Percentiles rank a stretch among this genome's conserved stretches.
Evolutionary conservation across 495 filamentous ascomycete species (phyloP).

Genomic region (Clavariopsis aquatica): DNA sequence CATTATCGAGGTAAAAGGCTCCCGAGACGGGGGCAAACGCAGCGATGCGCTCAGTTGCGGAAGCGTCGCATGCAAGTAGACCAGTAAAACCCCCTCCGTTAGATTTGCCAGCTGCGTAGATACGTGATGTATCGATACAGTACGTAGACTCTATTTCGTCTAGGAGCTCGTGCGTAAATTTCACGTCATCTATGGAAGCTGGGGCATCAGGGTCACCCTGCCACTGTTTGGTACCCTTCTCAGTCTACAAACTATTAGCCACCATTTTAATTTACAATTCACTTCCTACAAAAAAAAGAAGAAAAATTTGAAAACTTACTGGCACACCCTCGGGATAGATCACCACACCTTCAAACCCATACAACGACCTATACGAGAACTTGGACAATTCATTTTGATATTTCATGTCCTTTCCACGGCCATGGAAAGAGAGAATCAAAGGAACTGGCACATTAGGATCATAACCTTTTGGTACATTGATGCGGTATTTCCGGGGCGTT

Average conservation of each 20-base stretch:
- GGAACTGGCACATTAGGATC: conserved; percentile 21
- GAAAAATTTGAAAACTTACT: too few species aligned
- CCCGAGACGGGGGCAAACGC: conserved; percentile 54
- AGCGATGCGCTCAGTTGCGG: conserved; percentile 44
- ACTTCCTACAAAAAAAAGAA: too few species aligned
- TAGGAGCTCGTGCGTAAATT: conserved; percentile 49
- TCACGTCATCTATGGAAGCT: conserved; percentile 31
- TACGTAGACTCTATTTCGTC: conserved; percentile 46
- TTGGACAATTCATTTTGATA: conserved; percentile 21
- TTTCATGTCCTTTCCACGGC: conserved; percentile 16
- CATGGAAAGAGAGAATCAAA: conserved; percentile 34
- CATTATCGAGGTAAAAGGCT: conserved; percentile 46
- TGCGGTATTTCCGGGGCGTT: conserved; percentile 20
- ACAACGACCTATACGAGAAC: conserved; percentile 19
- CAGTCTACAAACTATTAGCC: too few species aligned
- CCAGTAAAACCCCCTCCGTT: conserved; percentile 61
- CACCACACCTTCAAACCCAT: conserved; percentile 25
- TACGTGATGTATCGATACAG: conserved; percentile 55
- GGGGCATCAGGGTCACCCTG: conserved; percentile 25
- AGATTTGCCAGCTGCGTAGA: conserved; percentile 62
- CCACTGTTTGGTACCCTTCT: conserved; percentile 25
- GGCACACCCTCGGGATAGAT: conserved; percentile 29
- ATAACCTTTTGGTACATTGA: conserved; percentile 28
- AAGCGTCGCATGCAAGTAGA: conserved; percentile 55
- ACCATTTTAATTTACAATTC: too few species aligned